Evolutionary conservation across 352 stramenopile species (phyloP), one percentile per base, ranked within the genome.

Genomic region (Elongisporangium prolatum): DNA sequence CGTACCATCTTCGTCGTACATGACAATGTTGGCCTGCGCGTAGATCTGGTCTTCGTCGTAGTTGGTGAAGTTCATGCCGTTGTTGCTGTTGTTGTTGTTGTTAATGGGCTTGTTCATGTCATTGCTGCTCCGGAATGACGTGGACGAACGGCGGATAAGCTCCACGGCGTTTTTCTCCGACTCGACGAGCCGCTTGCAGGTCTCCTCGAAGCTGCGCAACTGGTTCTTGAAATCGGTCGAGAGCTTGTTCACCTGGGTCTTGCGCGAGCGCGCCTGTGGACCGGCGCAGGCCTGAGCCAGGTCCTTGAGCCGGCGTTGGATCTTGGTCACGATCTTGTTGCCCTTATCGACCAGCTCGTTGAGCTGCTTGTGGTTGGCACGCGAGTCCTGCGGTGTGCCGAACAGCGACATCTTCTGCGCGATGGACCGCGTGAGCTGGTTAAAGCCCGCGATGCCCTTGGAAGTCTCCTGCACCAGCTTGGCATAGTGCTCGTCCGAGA

Each of bases 1-100:
- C 63, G 28, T 53, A 94, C 85, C 85, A 51, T 95, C 86, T 78
- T 95, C 86, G 48, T 95, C 78, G 67, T 95, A 95, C 34, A 84
- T 73, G 38, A 85, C 74, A 40, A 95, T 74, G 52, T 93, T 93
- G 10, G 84, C 86, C 65, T 95, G 86, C 2, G 84, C 82, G 69
- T 95, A 95, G 67, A 95, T 83, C 71, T 92, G 86, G 59, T 95
- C 83, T 59, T 95, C 86, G 56, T 75, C 91, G 69, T 93, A 95
- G 64, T 95, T 91, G 51, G 71, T 71, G 34, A 95, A 80, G 40
- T 80, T 77, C 17, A 69, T 53, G 21, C 65, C 63, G 54, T 76
- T n/a, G 47, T 44, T 24, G 21, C 61, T 63, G 21, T 50, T 28
- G 14, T 61, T 38, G 47, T 44, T 24, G 21, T 63, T 63, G 21